Percentiles rank a stretch among this genome's conserved stretches.
These are phyloP conservation scores for Eleusine coracana DNA, from an alignment of 176 grass and related monocot genomes.

Conservation along the genomic window DNA sequence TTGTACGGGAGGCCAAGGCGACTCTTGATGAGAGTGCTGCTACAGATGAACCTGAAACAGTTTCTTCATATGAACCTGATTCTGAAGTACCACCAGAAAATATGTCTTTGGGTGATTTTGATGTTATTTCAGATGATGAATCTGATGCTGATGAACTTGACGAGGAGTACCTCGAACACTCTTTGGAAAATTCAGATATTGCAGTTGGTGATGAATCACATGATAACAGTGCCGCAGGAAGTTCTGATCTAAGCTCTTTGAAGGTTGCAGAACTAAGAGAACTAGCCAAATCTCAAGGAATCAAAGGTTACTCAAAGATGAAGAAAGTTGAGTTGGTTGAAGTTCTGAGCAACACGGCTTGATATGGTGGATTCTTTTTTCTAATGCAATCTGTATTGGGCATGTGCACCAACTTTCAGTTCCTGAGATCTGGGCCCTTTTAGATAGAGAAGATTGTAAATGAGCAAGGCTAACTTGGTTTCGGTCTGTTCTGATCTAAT, in stretches of 20 bases:
- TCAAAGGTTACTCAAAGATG: conserved; percentile 80
- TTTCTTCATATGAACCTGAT: conserved; percentile 36
- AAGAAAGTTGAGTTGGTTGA: conserved; percentile 71
- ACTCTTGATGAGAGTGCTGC: conserved; percentile 41
- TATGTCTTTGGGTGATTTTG: conserved; percentile 30
- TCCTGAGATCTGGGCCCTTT: conserved; percentile 1
- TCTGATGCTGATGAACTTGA: conserved; percentile 33
- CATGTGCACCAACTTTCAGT: neutral
- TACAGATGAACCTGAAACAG: conserved; percentile 18
- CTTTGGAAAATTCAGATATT: conserved; percentile 37
- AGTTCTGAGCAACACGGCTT: conserved; percentile 41
- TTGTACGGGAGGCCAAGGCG: conserved; percentile 15
- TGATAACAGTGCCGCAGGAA: conserved; percentile 13
- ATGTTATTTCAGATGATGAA: conserved; percentile 48
- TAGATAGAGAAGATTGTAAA: conserved; percentile 44
- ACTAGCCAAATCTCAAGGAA: conserved; percentile 67
- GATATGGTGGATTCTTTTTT: conserved; percentile 19
- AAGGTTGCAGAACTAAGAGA: conserved; percentile 67
- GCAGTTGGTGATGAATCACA: conserved; percentile 9
- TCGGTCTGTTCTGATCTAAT: conserved; percentile 19
- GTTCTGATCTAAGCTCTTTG: conserved; percentile 54
- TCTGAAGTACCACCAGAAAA: conserved; percentile 35
- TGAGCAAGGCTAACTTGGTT: conserved; percentile 36
- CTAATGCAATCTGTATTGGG: conserved; percentile 25
- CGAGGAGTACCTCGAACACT: conserved; percentile 31